Percentiles rank a stretch among this genome's conserved stretches.
Evolutionary conservation across 2,329 filamentous ascomycete species (phyloP).

Genomic region (Laburnicola sp.): DNA sequence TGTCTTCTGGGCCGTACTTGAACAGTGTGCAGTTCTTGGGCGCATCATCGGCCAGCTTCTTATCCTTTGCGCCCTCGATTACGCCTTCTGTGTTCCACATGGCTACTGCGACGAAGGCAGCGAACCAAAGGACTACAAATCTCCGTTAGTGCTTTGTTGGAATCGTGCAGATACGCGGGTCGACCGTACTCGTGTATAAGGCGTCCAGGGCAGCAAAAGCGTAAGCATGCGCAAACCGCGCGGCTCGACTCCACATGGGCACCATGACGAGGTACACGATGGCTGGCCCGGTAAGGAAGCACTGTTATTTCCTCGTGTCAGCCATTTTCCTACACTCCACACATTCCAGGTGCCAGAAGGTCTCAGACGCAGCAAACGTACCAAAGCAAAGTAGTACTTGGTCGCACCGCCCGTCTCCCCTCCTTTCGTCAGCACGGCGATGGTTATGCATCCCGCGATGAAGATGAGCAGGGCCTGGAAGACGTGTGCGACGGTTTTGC

Average conservation of each 20-base stretch:
- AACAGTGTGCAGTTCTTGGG: constrained; percentile 57
- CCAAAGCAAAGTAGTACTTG: constrained; percentile 61
- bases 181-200: constrained; percentile 47
- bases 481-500: constrained; percentile 60
- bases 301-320: constrained; percentile 47
- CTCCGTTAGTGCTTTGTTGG: background rate
- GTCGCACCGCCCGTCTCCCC: constrained; percentile 58
- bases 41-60: constrained; percentile 46
- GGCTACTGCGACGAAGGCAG: constrained; percentile 60
- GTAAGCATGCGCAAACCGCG: constrained; percentile 62
- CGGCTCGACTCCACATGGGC: constrained; percentile 62
- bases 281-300: constrained; percentile 61
- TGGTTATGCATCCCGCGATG: constrained; percentile 60
- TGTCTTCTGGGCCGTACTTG: constrained; percentile 57
- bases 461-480: constrained; percentile 61
- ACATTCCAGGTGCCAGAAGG: background rate
- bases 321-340: constrained; percentile 13
- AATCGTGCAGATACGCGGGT: background rate
- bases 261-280: constrained; percentile 63
- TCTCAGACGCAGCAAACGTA: constrained; percentile 39
- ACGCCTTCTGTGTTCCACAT: constrained; percentile 61
- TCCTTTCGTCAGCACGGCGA: constrained; percentile 60
- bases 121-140: constrained; percentile 59
- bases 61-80: constrained; percentile 51
- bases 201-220: constrained; percentile 61